Evolutionary conservation across 495 filamentous ascomycete genomes (phyloP).

Genomic region (Lophium mytilinum): DNA sequence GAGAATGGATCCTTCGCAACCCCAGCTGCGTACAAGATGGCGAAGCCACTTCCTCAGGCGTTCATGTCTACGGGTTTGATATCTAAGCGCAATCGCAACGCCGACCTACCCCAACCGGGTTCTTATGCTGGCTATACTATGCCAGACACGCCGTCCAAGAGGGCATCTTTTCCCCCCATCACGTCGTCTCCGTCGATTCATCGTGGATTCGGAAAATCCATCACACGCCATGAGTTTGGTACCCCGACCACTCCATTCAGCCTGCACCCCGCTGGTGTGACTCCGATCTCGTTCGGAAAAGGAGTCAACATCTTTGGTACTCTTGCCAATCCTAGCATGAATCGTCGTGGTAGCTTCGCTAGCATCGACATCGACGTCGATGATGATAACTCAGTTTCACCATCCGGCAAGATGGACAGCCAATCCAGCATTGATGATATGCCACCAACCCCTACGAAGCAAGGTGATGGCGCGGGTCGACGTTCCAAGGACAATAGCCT

Average conservation of each 20-base stretch:
- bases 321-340: slow-evolving; percentile 40
- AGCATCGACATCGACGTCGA: slow-evolving; percentile 73
- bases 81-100: slow-evolving; percentile 65
- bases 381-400: slow-evolving; percentile 57
- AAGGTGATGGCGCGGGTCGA: slow-evolving; percentile 39
- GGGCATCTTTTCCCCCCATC: slow-evolving; percentile 54
- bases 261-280: slow-evolving; percentile 37
- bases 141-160: slow-evolving; percentile 96
- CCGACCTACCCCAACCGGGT: slow-evolving; percentile 42
- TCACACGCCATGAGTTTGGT: slow-evolving; percentile 55
- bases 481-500: slow-evolving; percentile 38
- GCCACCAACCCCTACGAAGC: slow-evolving; percentile 90
- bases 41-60: slow-evolving; percentile 73
- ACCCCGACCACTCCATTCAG: slow-evolving; percentile 57
- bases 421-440: slow-evolving; percentile 64
- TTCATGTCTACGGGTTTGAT: slow-evolving; percentile 93
- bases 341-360: slow-evolving; percentile 63
- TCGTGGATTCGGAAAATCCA: slow-evolving; percentile 48
- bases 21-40: slow-evolving; percentile 73
- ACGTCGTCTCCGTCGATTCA: slow-evolving; percentile 26
- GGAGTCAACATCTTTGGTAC: slow-evolving; percentile 63
- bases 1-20: slow-evolving; percentile 58
- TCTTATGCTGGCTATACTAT: slow-evolving; percentile 47
- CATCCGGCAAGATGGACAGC: slow-evolving; percentile 49
- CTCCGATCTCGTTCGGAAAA: slow-evolving; percentile 54